Conservation (phyloP, 768 basidiomycete species). For the Kwoniella europaea region DNA sequence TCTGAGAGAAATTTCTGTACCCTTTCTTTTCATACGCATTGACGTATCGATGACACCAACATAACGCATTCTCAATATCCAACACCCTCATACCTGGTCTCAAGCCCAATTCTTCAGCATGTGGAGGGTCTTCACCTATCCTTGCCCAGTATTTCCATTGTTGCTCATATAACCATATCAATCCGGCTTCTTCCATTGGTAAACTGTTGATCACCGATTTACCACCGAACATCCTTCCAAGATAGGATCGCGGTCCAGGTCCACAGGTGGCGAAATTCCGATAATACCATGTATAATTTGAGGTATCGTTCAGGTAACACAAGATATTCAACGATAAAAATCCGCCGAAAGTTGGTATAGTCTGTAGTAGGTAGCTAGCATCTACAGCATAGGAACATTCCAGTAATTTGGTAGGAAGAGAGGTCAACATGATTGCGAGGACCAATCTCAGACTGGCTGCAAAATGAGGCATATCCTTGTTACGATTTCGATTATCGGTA, state of each 20-base stretch:
- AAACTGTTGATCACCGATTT: conserved; percentile 26
- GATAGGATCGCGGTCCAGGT: conserved; percentile 32
- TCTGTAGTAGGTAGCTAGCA: conserved; percentile 29
- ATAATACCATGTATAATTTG: conserved; percentile 25
- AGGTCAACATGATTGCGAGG: conserved; percentile 33
- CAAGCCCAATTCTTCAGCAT: conserved; percentile 30
- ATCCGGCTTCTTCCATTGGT: conserved; percentile 39
- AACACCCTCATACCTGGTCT: conserved; percentile 40
- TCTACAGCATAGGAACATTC: conserved; percentile 33
- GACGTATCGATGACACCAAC: conserved; percentile 59
- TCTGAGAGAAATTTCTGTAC: conserved; percentile 78
- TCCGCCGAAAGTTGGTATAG: conserved; percentile 37
- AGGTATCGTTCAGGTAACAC: conserved; percentile 29
- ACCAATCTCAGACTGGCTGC: conserved; percentile 37
- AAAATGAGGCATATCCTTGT: conserved; percentile 24
- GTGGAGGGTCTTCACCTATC: conserved; percentile 34
- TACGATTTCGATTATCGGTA: conserved; percentile 3
- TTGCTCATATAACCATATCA: conserved; percentile 44
- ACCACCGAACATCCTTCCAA: conserved; percentile 32
- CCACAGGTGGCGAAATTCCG: conserved; percentile 40
- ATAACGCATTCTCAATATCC: conserved; percentile 42
- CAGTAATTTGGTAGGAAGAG: conserved; percentile 23
- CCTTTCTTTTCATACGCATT: conserved; percentile 87
- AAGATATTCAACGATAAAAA: conserved; percentile 35
- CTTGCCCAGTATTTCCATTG: conserved; percentile 43